Percentiles rank a stretch among this genome's conserved stretches.
phyloP scores from a whole-genome alignment of 1,284 basidiomycete species.

The Phlebopus sp. region DNA sequence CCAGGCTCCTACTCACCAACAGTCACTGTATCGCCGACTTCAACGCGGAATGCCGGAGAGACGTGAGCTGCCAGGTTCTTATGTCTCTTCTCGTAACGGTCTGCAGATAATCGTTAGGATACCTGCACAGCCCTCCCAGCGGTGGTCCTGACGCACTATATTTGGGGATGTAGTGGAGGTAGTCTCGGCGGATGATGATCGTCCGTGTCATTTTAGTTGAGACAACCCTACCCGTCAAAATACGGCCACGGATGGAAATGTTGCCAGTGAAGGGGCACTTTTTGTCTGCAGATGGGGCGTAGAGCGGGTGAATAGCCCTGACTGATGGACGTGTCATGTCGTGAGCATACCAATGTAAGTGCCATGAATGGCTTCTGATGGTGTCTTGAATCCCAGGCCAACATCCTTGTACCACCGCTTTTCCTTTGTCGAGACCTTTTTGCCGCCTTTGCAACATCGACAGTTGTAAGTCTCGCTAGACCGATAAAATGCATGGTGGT shows the following conservation, averaged over 20 bases:
- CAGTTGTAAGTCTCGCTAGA: constrained; percentile 10
- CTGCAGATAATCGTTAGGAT: constrained; percentile 37
- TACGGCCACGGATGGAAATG: constrained; percentile 98
- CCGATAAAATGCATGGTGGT: constrained; percentile 7
- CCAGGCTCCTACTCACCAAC: constrained; percentile 70
- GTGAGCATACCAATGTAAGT: constrained; percentile 86
- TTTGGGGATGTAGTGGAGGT: constrained; percentile 98
- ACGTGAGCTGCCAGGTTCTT: constrained; percentile 98
- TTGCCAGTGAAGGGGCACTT: constrained; percentile 98
- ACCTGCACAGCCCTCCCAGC: background rate
- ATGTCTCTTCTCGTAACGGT: constrained; percentile 97
- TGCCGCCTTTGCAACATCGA: constrained; percentile 54
- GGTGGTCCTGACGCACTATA: constrained; percentile 66
- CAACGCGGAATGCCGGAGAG: constrained; percentile 98
- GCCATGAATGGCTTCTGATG: constrained; percentile 92
- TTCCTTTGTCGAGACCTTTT: constrained; percentile 91
- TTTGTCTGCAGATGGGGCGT: constrained; percentile 78
- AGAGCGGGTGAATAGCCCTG: constrained; percentile 6
- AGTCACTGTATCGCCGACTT: constrained; percentile 90
- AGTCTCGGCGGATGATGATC: constrained; percentile 97
- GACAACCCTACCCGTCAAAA: constrained; percentile 95
- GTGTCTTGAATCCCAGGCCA: constrained; percentile 96
- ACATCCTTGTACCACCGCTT: constrained; percentile 99
- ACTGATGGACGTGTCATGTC: background rate
- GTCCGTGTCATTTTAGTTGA: constrained; percentile 99